Evolutionary conservation across 164 flowering plant species (phyloP).

Genomic region (Berberis vulgaris): DNA sequence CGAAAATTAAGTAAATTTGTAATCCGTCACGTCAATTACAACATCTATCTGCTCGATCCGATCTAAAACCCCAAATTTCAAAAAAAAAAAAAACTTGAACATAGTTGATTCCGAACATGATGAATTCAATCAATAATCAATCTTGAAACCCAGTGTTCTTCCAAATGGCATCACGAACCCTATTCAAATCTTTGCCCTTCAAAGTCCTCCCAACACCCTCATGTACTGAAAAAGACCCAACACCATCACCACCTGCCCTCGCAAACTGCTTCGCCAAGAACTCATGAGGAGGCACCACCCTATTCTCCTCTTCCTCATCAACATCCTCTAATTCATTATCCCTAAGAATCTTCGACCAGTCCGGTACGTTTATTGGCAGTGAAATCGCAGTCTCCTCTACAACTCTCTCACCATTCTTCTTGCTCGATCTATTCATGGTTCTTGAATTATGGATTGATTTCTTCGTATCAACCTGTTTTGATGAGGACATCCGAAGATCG

Average conservation of each 20-base stretch:
- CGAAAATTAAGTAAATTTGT: too few relatives aligned
- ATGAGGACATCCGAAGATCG: neutral
- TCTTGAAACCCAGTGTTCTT: conserved; percentile 24
- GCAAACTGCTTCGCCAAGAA: conserved; percentile 18
- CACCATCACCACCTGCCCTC: conserved; percentile 6
- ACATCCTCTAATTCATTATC: conserved; percentile 4
- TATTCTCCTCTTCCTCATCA: conserved; percentile 12
- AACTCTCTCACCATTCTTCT: neutral
- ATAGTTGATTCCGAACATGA: too few relatives aligned
- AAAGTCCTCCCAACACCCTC: conserved; percentile 26
- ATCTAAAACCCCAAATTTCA: too few relatives aligned
- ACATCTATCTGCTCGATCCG: too few relatives aligned
- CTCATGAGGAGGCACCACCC: conserved; percentile 23
- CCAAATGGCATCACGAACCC: conserved; percentile 26
- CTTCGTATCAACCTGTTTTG: neutral
- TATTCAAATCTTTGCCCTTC: conserved; percentile 25
- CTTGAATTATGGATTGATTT: neutral
- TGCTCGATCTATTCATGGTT: neutral
- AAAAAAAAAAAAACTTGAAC: too few relatives aligned
- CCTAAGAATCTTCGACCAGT: conserved; percentile 3
- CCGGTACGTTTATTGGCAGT: conserved; percentile 1
- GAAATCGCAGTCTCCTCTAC: neutral
- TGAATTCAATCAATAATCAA: neutral
- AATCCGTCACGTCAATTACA: too few relatives aligned
- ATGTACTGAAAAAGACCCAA: conserved; percentile 20